Percentiles rank a stretch among this genome's conserved stretches.
Evolutionary conservation across 805 yeast genomes (phyloP).

Genomic region (Kodamaea hsintzibuensis): DNA sequence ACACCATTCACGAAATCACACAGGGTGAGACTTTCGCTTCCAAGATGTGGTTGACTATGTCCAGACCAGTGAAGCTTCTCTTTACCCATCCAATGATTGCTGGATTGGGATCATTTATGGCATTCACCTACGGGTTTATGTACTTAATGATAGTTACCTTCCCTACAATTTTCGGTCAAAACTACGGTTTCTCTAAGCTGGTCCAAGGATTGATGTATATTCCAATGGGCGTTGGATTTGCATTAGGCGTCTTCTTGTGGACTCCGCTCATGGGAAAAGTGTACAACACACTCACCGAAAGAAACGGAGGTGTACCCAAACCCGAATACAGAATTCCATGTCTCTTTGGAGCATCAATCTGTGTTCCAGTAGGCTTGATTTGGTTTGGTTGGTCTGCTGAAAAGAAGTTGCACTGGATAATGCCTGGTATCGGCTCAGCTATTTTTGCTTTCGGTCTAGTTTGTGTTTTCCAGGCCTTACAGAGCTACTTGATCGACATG

Average conservation of each 20-base stretch:
- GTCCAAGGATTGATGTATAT: slow-evolving; percentile 60
- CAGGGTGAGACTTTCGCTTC: slow-evolving; percentile 43
- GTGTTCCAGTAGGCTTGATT: slow-evolving; percentile 59
- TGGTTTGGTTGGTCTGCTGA: slow-evolving; percentile 77
- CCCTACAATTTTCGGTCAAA: slow-evolving; percentile 50
- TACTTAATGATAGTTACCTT: slow-evolving; percentile 62
- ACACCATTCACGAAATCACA: slow-evolving; percentile 63
- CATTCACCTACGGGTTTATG: slow-evolving; percentile 66
- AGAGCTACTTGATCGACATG: slow-evolving; percentile 69
- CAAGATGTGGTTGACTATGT: slow-evolving; percentile 46
- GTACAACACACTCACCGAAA: slow-evolving; percentile 36
- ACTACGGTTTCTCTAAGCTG: slow-evolving; percentile 49
- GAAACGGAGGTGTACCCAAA: slow-evolving; percentile 53
- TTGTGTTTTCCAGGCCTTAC: slow-evolving; percentile 67
- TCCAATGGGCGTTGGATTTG: slow-evolving; percentile 56
- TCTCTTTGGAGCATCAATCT: slow-evolving; percentile 49
- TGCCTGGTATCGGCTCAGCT: slow-evolving; percentile 61
- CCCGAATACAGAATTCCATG: slow-evolving; percentile 64
- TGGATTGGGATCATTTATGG: slow-evolving; percentile 63
- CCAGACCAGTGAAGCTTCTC: slow-evolving; percentile 56
- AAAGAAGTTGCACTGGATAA: slow-evolving; percentile 56
- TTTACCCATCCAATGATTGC: slow-evolving; percentile 62
- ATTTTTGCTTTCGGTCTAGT: slow-evolving; percentile 61
- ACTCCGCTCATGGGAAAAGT: slow-evolving; percentile 43
- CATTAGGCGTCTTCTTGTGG: slow-evolving; percentile 51